Base-by-base conservation (phyloP, 2,329 filamentous ascomycete genomes). In the Lojkania enalia region DNA sequence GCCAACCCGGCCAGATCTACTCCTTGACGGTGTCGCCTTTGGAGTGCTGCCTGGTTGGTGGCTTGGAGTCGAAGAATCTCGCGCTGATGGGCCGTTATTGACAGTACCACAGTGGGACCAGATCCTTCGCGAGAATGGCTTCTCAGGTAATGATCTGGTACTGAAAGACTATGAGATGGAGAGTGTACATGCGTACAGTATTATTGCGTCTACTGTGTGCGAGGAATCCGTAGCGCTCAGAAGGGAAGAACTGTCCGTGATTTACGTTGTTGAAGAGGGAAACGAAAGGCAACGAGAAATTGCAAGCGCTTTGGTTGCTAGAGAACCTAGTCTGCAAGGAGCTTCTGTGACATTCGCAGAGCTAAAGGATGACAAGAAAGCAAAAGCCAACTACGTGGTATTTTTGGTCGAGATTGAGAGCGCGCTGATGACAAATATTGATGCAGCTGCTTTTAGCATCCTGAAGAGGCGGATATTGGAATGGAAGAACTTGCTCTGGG, bases 71-170 rank as follows among this genome's bases (percentile, higher is more conserved):
- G 61, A 69, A 9, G 61, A 67, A 23, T 67, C 65, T 13, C 52
- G 63, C 14, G 52, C 42, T 2, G 41, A 49, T 4, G 61, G 60
- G 2, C 71, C 71, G 1, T 56, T 53, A 13, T 38, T 70, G 1
- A 61, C 63, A 2, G 52, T 61, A 7, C 42, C 42, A 2, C 47
- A 60, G 31, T 74, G 73, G 72, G 54, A 68, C 32, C 40, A 42
- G 2, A 30, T 66, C 2, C 55, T 75, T 25, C 45, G 46, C 3
- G 45, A 60, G 0, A 57, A 60, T 3, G 70, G 69, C 1, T 72
- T 72, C 35, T 46, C 49, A 4, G 58, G 60, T 2, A 18, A 57
- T 3, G 60, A 69, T 14, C 29, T 44, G 30, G 5, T 43, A 6
- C 12, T 54, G 15, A 37, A 39, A 29, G 43, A 42, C 19, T 20